Evolutionary conservation across 768 basidiomycete species (phyloP), one percentile per base, ranked within the genome.

Genomic region (Podaxis sp.): DNA sequence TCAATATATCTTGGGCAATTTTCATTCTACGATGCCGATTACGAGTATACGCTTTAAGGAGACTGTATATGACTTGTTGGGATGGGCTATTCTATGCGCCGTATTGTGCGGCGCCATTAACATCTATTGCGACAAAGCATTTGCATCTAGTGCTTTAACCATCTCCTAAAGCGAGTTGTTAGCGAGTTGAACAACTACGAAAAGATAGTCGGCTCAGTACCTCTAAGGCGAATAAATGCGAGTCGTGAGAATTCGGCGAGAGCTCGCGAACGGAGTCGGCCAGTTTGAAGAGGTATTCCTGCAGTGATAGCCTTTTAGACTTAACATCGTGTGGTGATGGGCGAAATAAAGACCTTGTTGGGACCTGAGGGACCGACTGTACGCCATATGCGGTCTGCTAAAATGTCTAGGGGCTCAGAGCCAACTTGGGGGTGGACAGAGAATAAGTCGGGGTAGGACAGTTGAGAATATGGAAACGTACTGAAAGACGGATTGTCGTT

Each of bases 231-330:
- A 81, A 87, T 12, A 95, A 72, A 77, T 95, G 88, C 0, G 87
- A 86, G 66, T 95, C 93, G 61, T 84, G 76, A 1, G 91, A 90
- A 36, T 85, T 79, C 0, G 90, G 89, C 0, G 89, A 87, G 2
- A 98, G 84, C 12, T 83, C 73, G n/a, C 87, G 81, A 0, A 98
- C 84, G 0, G 92, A 84, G 17, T 84, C 80, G 0, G 87, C 88
- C 1, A 98, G 86, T 11, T 84, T 79, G 70, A 89, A 96, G 2
- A 97, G 78, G 69, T 98, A 98, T 39, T 97, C 95, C 93, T 96
- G 64, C 26, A 1, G 2, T 26, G 2, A 44, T 22, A 26, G 42
- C 44, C 36, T 22, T 11, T 40, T 40, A 46, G 44, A n/a, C 2
- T 19, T 46, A 22, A 52, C 28, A 30, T 1, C 33, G 9, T 6